These are phyloP conservation scores for Rhizophagus prolifer DNA, from an alignment of 192 early-diverging fungal species.

Conservation along the genomic window DNA sequence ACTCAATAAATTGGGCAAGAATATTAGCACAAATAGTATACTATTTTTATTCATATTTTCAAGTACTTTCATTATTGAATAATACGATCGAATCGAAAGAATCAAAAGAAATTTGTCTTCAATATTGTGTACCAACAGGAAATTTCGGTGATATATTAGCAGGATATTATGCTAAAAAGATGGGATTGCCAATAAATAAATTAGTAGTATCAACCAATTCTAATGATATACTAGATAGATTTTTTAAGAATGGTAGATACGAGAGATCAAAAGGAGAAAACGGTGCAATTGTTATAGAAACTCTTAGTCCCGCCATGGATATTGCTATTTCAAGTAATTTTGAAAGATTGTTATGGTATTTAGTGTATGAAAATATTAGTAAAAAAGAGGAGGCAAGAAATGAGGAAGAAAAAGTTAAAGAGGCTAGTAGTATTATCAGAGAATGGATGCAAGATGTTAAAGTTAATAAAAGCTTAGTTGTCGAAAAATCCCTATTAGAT, in stretches of 20 bases:
- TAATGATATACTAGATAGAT: conserved; percentile 96
- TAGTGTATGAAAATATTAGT: conserved; percentile 62
- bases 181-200: conserved; percentile 85
- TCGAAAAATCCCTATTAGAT: conserved; percentile 57
- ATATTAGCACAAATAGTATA: conserved; percentile 95
- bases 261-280: conserved; percentile 60
- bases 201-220: conserved; percentile 94
- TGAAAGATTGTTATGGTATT: conserved; percentile 95
- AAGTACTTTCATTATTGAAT: conserved; percentile 48
- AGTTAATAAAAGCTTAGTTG: conserved; percentile 67
- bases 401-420: conserved; percentile 44
- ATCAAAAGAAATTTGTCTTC: conserved; percentile 48
- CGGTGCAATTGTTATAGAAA: conserved; percentile 58
- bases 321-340: conserved; percentile 96
- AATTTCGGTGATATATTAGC: conserved; percentile 97
- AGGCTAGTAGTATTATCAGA: conserved; percentile 59
- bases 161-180: conserved; percentile 85
- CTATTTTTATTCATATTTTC: conserved; percentile 93
- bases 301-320: conserved; percentile 96
- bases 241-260: conserved; percentile 84
- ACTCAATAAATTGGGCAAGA: conserved; percentile 99
- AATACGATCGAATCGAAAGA: conserved; percentile 43
- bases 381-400: conserved; percentile 35
- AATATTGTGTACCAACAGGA: conserved; percentile 92
- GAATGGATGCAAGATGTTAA: conserved; percentile 82